Evolutionary conservation across 352 stramenopile species (phyloP).

Genomic region (Globisporangium uncinulatum): DNA sequence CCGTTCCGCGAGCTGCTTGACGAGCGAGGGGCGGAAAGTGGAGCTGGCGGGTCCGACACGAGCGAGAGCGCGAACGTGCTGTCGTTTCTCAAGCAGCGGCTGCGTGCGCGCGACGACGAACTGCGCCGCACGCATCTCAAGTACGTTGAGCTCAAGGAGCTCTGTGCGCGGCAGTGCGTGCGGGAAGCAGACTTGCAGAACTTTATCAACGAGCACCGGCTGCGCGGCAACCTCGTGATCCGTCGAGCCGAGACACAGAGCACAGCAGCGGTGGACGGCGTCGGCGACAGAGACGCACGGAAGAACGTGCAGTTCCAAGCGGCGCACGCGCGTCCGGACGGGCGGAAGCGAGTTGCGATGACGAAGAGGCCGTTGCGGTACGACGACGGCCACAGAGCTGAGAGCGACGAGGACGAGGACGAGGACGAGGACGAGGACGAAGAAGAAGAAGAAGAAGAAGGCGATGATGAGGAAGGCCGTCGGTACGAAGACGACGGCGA

Average conservation of each 20-base stretch:
- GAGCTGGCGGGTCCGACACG: conserved; percentile 8
- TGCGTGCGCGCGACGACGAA: conserved; percentile 57
- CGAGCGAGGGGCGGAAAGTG: background rate
- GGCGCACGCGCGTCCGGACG: background rate
- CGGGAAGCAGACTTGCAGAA: conserved; percentile 73
- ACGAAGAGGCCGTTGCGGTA: conserved; percentile 19
- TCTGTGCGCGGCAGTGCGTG: conserved; percentile 71
- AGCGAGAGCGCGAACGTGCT: conserved; percentile 23
- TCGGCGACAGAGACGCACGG: background rate
- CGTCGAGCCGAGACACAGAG: conserved; percentile 15
- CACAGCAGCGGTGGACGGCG: background rate
- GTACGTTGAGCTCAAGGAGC: conserved; percentile 69
- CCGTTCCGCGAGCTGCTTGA: conserved; percentile 6
- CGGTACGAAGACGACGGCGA: conserved; percentile 20
- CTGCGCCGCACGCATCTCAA: conserved; percentile 50
- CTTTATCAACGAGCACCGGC: conserved; percentile 75
- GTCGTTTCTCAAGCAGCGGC: conserved; percentile 49
- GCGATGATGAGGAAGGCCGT: conserved; percentile 21
- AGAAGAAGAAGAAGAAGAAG: conserved; percentile 15
- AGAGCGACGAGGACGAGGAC: conserved; percentile 6
- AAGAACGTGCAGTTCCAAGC: conserved; percentile 6
- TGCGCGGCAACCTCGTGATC: conserved; percentile 64
- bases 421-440: conserved; percentile 8
- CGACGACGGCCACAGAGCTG: conserved; percentile 4
- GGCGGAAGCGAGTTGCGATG: conserved; percentile 13